Evolutionary conservation across 805 yeast genomes (phyloP).

Genomic region (Candida insectorum): DNA sequence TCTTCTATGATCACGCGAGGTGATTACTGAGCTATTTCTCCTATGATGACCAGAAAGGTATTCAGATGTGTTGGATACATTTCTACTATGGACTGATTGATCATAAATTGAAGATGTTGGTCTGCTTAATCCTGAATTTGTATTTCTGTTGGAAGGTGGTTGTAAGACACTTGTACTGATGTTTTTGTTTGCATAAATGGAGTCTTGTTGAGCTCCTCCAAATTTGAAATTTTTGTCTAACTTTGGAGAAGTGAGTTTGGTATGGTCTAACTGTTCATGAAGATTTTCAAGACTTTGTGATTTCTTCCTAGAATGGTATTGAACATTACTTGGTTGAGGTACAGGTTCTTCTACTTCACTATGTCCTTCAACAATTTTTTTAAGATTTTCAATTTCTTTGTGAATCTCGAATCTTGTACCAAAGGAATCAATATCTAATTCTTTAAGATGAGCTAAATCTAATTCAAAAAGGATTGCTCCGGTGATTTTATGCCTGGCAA

Average conservation of each 20-base stretch:
- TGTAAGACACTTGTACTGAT: conserved; percentile 1
- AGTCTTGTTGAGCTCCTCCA: conserved; percentile 18
- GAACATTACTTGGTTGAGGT: not conserved
- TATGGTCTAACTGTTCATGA: conserved; percentile 2
- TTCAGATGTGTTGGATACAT: conserved; percentile 36
- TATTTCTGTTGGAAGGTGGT: conserved; percentile 1
- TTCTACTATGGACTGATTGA: conserved; percentile 27
- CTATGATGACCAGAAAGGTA: conserved; percentile 17
- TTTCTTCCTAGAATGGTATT: conserved; percentile 30
- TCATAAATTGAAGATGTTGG: conserved; percentile 54
- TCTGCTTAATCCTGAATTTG: conserved; percentile 7
- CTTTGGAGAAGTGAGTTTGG: conserved; percentile 23
- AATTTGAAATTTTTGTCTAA: conserved; percentile 27
- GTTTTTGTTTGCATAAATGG: not conserved
- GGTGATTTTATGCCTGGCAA: conserved; percentile 82
- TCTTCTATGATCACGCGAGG: conserved; percentile 45
- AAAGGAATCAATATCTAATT: conserved; percentile 85
- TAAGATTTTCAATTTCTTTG: conserved; percentile 78
- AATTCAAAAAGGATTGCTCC: conserved; percentile 83
- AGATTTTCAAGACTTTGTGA: conserved; percentile 52
- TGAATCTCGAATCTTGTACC: conserved; percentile 93
- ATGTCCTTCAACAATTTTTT: conserved; percentile 16
- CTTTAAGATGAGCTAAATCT: conserved; percentile 83
- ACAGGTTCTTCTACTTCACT: conserved; percentile 1
- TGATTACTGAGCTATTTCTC: conserved; percentile 24